Evolutionary conservation across 139 green algal genomes (phyloP).

Genomic region (Volvox africanus): DNA sequence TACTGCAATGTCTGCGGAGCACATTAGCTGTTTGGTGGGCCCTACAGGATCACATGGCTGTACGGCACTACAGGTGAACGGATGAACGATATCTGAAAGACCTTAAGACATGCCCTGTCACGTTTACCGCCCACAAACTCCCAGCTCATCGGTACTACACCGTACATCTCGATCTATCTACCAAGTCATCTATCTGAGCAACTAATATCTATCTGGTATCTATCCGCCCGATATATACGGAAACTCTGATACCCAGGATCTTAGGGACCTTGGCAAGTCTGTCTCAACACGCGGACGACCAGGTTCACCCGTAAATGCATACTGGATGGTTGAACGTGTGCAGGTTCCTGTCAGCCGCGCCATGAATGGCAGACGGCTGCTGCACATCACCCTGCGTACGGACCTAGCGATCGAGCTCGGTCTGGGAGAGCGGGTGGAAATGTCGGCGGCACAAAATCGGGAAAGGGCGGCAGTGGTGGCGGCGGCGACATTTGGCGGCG

Average conservation of each 20-base stretch:
- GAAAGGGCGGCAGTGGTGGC: neutral
- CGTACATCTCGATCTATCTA: no score
- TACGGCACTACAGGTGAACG: constrained; percentile 12
- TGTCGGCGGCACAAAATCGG: neutral
- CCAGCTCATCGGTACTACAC: no score
- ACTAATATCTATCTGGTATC: no score
- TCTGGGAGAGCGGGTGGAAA: neutral
- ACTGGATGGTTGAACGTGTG: no score
- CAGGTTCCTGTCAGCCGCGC: neutral
- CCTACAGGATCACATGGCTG: constrained; percentile 40
- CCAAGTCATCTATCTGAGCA: no score
- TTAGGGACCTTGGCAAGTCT: no score
- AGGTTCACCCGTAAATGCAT: no score
- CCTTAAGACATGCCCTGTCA: no score
- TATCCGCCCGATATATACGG: no score
- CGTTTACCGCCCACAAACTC: no score
- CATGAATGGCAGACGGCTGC: neutral
- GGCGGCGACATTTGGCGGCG: neutral
- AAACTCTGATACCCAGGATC: no score
- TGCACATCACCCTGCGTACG: neutral
- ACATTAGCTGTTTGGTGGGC: neutral
- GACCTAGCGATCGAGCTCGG: constrained; percentile 7
- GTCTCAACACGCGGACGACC: no score
- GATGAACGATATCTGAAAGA: neutral
- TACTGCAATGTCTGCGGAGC: neutral